phyloP scores from a whole-genome alignment of 1,284 basidiomycete genomes.

The Anthracocystis setariae region DNA sequence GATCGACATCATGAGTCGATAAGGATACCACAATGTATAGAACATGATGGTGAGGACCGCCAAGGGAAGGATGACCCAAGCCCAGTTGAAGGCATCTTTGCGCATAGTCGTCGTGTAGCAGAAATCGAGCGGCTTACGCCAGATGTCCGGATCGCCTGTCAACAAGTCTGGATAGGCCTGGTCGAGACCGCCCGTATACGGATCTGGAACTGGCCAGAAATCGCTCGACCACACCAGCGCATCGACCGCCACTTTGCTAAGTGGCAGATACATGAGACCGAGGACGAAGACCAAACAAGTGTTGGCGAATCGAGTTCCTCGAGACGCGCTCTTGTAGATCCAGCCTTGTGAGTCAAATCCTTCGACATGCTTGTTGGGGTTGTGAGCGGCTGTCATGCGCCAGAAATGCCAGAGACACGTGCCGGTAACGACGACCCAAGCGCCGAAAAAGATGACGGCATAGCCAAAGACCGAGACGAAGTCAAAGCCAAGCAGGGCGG shows the following conservation, averaged over 20 bases:
- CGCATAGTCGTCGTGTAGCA: constrained; percentile 77
- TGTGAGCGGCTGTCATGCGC: constrained; percentile 54
- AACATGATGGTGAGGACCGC: constrained; percentile 73
- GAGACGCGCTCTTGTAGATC: constrained; percentile 50
- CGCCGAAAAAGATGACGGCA: constrained; percentile 53
- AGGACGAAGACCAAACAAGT: constrained; percentile 57
- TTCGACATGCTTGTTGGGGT: constrained; percentile 57
- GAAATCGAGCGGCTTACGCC: constrained; percentile 75
- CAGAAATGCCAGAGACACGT: constrained; percentile 49
- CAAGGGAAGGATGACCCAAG: constrained; percentile 75
- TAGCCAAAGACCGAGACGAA: constrained; percentile 60
- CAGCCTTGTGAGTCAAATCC: constrained; percentile 59
- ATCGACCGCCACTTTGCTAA: constrained; percentile 62
- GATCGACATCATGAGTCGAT: constrained; percentile 74
- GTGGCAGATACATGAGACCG: constrained; percentile 57
- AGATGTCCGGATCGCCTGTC: constrained; percentile 72
- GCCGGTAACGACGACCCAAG: constrained; percentile 48
- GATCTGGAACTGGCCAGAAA: constrained; percentile 70
- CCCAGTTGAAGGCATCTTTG: constrained; percentile 78
- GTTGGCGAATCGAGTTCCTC: constrained; percentile 56
- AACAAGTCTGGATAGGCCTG: constrained; percentile 64
- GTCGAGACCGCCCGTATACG: constrained; percentile 72
- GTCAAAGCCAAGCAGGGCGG: constrained; percentile 55
- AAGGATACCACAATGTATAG: constrained; percentile 79
- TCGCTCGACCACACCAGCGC: constrained; percentile 59